Conservation (phyloP, 768 basidiomycete genomes). For the Psilocybe cubensis region DNA sequence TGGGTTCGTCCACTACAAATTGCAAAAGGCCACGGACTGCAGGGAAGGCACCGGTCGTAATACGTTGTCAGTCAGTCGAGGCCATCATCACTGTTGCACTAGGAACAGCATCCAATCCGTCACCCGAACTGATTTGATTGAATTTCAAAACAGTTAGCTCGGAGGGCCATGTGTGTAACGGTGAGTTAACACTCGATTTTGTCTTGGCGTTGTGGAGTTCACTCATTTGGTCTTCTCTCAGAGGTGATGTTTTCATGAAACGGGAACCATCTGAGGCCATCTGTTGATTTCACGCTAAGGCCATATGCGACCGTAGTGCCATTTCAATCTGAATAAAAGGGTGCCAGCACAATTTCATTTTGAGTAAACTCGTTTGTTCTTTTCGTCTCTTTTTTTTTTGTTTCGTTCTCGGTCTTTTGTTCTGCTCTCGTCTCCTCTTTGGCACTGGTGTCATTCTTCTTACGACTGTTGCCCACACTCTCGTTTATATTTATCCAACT, state of each 20-base stretch:
- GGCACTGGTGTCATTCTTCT: constrained; percentile 20
- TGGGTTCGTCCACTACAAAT: too few species aligned
- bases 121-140: background rate
- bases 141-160: background rate
- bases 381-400: constrained; percentile 1
- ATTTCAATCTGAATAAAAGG: background rate
- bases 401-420: constrained; percentile 2
- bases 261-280: background rate
- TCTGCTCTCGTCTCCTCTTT: constrained; percentile 5
- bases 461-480: constrained; percentile 5
- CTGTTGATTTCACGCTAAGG: background rate
- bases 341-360: background rate
- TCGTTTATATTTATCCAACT: constrained; percentile 10
- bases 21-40: too few species aligned
- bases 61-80: background rate
- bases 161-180: background rate
- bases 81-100: background rate
- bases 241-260: too few species aligned
- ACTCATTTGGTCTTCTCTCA: background rate
- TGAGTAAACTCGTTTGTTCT: background rate
- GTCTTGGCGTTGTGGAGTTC: background rate
- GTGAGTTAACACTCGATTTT: background rate
- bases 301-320: background rate
- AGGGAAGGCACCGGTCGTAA: background rate
- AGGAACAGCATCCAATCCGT: background rate